These are phyloP conservation scores for Dichomitus squalens DNA, from an alignment of 1,284 basidiomycete species.

Conservation along the genomic window DNA sequence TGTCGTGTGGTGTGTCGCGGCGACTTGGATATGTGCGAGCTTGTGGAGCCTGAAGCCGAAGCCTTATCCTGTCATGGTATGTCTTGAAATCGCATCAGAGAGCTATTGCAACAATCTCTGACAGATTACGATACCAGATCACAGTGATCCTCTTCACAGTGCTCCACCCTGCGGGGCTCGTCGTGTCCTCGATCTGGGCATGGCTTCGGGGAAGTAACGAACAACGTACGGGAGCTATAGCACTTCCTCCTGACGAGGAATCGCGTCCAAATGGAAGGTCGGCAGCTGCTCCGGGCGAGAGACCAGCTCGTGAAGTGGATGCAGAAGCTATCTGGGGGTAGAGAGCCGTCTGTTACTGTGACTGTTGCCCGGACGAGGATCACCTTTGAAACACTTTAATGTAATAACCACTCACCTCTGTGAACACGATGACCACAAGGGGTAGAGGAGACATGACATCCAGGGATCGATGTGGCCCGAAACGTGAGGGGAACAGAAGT, in stretches of 20 bases:
- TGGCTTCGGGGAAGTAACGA: slow-evolving; percentile 33
- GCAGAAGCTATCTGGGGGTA: slow-evolving; percentile 33
- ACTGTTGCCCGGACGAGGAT: too few species aligned
- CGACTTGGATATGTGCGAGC: slow-evolving; percentile 69
- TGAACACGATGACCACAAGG: too few species aligned
- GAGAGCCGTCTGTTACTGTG: too few species aligned
- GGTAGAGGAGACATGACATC: too few species aligned
- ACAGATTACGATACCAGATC: too few species aligned
- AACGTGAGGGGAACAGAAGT: too few species aligned
- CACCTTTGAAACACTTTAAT: too few species aligned
- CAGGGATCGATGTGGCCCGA: too few species aligned
- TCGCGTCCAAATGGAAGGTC: slow-evolving; percentile 2
- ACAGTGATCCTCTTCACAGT: slow-evolving; percentile 59
- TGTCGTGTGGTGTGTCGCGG: slow-evolving; percentile 71
- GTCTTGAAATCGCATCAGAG: slow-evolving; percentile 27
- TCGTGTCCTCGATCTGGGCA: slow-evolving; percentile 42
- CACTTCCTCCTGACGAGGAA: slow-evolving; percentile 44
- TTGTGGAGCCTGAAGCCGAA: slow-evolving; percentile 65
- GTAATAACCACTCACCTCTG: too few species aligned
- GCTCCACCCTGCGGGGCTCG: slow-evolving; percentile 57
- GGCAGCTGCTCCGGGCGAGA: slow-evolving; percentile 4
- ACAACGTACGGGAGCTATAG: slow-evolving; percentile 39
- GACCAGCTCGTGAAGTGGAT: slow-evolving; percentile 32
- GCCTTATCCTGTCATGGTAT: slow-evolving; percentile 60
- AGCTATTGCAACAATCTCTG: too few species aligned